Conservation (phyloP, 2,329 filamentous ascomycete genomes). For the Penicillium sp. region DNA sequence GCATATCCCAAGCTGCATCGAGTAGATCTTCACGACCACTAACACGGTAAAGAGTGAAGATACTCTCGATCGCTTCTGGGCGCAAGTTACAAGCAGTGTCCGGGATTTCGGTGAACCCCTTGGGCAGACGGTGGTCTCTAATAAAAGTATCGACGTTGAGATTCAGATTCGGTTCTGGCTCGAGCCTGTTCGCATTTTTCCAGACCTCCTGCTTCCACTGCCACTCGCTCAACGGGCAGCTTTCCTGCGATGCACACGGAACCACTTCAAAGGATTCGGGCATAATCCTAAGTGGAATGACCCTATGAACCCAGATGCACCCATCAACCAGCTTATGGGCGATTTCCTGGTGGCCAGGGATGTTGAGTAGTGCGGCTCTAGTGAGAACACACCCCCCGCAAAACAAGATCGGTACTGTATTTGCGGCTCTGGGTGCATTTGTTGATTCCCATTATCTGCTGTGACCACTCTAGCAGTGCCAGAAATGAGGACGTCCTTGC, state of each 20-base stretch:
- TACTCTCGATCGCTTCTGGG: conserved; percentile 77
- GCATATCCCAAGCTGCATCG: conserved; percentile 83
- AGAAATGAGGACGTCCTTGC: conserved; percentile 41
- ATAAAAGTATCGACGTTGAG: conserved; percentile 11
- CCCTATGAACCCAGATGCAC: conserved; percentile 49
- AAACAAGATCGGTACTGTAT: conserved; percentile 49
- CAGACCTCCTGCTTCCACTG: conserved; percentile 25
- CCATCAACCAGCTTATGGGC: conserved; percentile 47
- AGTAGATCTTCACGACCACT: conserved; percentile 67
- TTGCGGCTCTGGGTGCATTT: conserved; percentile 28
- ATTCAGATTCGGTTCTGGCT: neutral
- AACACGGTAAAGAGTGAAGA: conserved; percentile 85
- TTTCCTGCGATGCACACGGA: conserved; percentile 35
- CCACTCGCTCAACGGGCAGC: conserved; percentile 35
- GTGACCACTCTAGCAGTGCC: conserved; percentile 34
- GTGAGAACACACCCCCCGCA: conserved; percentile 48
- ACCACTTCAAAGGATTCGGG: conserved; percentile 42
- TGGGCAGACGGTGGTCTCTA: conserved; percentile 11
- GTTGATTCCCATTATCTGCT: conserved; percentile 8
- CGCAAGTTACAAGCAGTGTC: conserved; percentile 35
- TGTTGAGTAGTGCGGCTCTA: conserved; percentile 46
- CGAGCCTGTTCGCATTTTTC: conserved; percentile 11
- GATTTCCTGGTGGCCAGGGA: conserved; percentile 42
- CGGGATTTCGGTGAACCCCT: conserved; percentile 13
- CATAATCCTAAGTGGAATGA: conserved; percentile 46